These are phyloP conservation scores for Phytophthora litchii DNA, from an alignment of 352 stramenopile species.

Conservation along the genomic window DNA sequence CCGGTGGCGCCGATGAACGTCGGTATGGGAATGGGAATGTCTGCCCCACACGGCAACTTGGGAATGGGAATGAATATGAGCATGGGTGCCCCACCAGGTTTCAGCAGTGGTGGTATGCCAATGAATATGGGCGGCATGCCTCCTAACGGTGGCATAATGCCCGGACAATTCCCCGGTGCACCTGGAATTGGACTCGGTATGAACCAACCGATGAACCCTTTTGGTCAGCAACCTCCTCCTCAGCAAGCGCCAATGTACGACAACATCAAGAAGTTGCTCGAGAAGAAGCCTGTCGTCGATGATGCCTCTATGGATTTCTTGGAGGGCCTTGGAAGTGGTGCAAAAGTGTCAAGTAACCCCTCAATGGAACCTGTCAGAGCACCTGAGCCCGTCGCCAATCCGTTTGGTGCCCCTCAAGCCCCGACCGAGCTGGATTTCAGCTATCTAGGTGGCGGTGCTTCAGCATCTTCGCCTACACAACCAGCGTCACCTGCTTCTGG, in stretches of 20 bases:
- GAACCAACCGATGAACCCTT: constrained; percentile 33
- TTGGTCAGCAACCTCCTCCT: constrained; percentile 36
- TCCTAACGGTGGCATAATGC: constrained; percentile 29
- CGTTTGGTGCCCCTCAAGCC: constrained; percentile 19
- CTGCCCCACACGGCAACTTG: constrained; percentile 22
- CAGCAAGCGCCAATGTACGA: constrained; percentile 76
- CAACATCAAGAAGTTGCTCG: constrained; percentile 83
- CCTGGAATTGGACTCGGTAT: constrained; percentile 32
- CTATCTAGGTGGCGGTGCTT: constrained; percentile 17
- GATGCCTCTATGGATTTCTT: constrained; percentile 69
- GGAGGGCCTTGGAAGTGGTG: constrained; percentile 54
- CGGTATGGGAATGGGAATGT: constrained; percentile 27
- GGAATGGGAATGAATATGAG: constrained; percentile 32
- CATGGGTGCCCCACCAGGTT: constrained; percentile 20
- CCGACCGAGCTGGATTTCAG: constrained; percentile 30
- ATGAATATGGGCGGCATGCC: constrained; percentile 36
- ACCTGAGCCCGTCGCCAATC: constrained; percentile 21
- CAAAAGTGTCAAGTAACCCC: constrained; percentile 15
- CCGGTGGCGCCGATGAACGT: constrained; percentile 34
- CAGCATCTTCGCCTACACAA: constrained; percentile 15
- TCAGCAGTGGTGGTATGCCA: constrained; percentile 20
- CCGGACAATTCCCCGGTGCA: constrained; percentile 20
- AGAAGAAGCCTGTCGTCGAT: constrained; percentile 75
- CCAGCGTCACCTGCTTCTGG: constrained; percentile 22
- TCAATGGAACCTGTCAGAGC: constrained; percentile 18